Evolutionary conservation across 768 basidiomycete genomes (phyloP), one percentile per base, ranked within the genome.

Genomic region (Sporobolomyces roseus): DNA sequence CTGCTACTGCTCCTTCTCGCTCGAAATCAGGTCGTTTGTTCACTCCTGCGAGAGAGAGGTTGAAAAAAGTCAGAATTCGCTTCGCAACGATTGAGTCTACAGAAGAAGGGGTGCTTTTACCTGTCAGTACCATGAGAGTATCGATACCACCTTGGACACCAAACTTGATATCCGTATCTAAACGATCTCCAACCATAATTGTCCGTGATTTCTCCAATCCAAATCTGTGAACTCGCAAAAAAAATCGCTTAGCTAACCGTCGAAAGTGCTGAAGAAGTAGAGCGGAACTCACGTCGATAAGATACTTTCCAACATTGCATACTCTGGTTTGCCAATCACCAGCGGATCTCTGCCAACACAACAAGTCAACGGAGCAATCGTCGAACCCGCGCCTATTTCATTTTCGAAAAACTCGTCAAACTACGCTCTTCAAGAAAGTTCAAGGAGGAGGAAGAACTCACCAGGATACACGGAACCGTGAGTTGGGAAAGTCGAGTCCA

Each of bases 151-250:
- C 91, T 52, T 84, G 84, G 77, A 90, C 84, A 56, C 94, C 96
- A 75, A 98, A 99, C 59, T 89, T 80, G 74, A 99, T 97, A 79
- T 99, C 94, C 8, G 96, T 98, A 78, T 90, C 88, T 72, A 99
- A 83, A 68, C 94, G 85, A 80, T 99, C 94, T 48, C 94, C 94
- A 51, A 98, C 83, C 91, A 99, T 97, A 77, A 98, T 86, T 21
- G 93, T 93, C 60, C 86, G 82, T 68, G 83, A 80, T 49, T 90
- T 90, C 79, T 98, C 89, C 77, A 91, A 93, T 53, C 89, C 78
- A 74, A 93, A 86, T 79, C 93, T 96, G 7, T 65, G n/a, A n/a
- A n/a, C n/a, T n/a, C n/a, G n/a, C n/a, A n/a, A n/a, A n/a, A n/a
- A n/a, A n/a, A n/a, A n/a, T n/a, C n/a, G n/a, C n/a, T n/a, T n/a